A percentile compares a stretch with the other conserved stretches of the same genome.
Conservation (phyloP, 768 basidiomycete species). For the Boletus insuetus region DNA sequence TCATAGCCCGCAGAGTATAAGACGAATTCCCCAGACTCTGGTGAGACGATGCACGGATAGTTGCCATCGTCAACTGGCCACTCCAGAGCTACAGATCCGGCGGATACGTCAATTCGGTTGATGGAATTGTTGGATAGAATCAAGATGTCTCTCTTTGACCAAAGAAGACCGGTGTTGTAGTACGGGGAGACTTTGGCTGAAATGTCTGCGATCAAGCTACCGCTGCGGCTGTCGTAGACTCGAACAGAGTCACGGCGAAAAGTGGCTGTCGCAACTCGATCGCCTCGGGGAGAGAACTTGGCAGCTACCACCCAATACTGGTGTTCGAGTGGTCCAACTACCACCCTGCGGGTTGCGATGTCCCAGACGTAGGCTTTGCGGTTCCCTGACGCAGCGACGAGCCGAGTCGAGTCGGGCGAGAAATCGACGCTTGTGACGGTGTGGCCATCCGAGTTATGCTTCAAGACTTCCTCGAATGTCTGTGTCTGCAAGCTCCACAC, state of each 20-base stretch:
- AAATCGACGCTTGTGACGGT: constrained; percentile 12
- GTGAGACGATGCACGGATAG: constrained; percentile 7
- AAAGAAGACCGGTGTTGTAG: constrained; percentile 15
- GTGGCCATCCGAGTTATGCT: constrained; percentile 2
- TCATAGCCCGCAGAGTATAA: neutral
- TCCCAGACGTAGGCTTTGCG: constrained; percentile 6
- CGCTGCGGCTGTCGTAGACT: constrained; percentile 6
- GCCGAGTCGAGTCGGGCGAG: constrained; percentile 5
- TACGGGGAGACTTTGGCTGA: constrained; percentile 3
- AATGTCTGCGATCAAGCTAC: neutral
- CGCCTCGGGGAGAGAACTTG: constrained; percentile 12
- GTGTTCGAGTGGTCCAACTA: neutral
- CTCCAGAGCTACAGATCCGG: neutral
- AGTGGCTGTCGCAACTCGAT: constrained; percentile 8
- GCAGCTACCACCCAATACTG: constrained; percentile 10
- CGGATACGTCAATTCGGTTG: neutral
- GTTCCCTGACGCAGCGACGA: constrained; percentile 6
- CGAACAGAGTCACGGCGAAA: constrained; percentile 1
- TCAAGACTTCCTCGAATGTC: constrained; percentile 1
- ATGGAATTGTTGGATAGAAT: neutral
- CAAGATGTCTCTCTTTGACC: constrained; percentile 1
- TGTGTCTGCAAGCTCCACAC: constrained; percentile 1
- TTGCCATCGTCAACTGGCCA: constrained; percentile 5
- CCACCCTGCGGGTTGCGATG: neutral
- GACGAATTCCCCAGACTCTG: constrained; percentile 1